Evolutionary conservation across 306 rosid genomes (phyloP).

Genomic region (Parietaria judaica): DNA sequence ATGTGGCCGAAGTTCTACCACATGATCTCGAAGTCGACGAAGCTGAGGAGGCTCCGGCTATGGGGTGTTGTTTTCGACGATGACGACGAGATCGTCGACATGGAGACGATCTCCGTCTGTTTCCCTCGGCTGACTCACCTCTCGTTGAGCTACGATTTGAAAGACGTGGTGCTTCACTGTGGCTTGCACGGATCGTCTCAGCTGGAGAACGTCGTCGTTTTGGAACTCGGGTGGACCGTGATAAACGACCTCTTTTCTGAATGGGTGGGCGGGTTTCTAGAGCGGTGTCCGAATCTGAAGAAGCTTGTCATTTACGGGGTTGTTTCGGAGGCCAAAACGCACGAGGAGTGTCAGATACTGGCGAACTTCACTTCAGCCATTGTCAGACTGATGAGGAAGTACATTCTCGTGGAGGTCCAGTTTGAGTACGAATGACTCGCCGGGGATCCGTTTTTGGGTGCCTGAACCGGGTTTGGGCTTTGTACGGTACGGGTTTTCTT

Average conservation of each 20-base stretch:
- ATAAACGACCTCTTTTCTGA: slow-evolving; percentile 61
- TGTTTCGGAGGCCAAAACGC: slow-evolving; percentile 55
- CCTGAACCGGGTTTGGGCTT: background rate
- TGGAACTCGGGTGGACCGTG: slow-evolving; percentile 79
- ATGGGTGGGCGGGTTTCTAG: slow-evolving; percentile 67
- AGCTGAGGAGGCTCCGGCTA: slow-evolving; percentile 46
- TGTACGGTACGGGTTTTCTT: background rate
- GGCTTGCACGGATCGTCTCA: slow-evolving; percentile 60
- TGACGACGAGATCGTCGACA: slow-evolving; percentile 59
- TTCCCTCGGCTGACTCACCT: slow-evolving; percentile 53
- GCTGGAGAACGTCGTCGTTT: slow-evolving; percentile 50
- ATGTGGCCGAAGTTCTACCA: slow-evolving; percentile 69
- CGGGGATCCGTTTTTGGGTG: too few species aligned
- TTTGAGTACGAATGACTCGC: slow-evolving; percentile 45
- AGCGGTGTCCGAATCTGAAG: slow-evolving; percentile 64
- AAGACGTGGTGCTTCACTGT: slow-evolving; percentile 44
- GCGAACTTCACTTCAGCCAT: slow-evolving; percentile 52
- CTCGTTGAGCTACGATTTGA: slow-evolving; percentile 52
- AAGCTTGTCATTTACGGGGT: slow-evolving; percentile 53
- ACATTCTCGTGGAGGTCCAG: slow-evolving; percentile 43
- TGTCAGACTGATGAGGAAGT: slow-evolving; percentile 55
- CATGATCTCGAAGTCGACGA: slow-evolving; percentile 63
- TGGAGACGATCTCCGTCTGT: slow-evolving; percentile 51
- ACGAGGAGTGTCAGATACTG: slow-evolving; percentile 51
- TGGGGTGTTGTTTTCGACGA: slow-evolving; percentile 65